Evolutionary conservation across 176 grass and related monocot genomes (phyloP).

Genomic region (Microstegium vimineum): DNA sequence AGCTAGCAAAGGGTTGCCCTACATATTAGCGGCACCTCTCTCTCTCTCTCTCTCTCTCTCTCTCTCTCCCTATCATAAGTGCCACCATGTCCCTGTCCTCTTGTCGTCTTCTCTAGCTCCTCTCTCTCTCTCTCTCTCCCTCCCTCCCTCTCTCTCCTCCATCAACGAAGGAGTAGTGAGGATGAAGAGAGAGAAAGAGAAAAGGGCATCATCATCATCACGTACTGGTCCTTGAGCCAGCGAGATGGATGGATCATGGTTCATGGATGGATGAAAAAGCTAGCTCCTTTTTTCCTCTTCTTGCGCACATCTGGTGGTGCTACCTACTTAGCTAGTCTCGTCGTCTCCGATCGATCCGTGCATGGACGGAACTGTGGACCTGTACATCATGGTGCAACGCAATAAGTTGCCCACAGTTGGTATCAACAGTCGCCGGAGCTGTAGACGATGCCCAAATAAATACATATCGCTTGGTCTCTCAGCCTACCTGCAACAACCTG

Average conservation of each 20-base stretch:
- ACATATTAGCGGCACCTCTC: too few relatives aligned
- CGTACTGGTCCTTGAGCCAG: not conserved
- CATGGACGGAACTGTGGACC: not conserved
- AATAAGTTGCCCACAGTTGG: conserved; percentile 37
- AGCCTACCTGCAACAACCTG: not conserved
- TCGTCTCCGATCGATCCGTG: not conserved
- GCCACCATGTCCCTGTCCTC: conserved; percentile 32
- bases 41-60: too few relatives aligned
- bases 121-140: not conserved
- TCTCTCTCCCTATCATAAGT: conserved; percentile 36
- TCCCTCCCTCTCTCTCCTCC: not conserved
- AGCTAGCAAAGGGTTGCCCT: conserved; percentile 29
- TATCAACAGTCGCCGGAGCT: conserved; percentile 13
- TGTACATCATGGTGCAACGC: not conserved
- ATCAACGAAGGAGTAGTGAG: not conserved
- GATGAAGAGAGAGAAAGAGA: not conserved
- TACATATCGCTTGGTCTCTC: conserved; percentile 37
- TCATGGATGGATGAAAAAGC: conserved; percentile 8
- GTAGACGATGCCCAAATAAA: conserved; percentile 46
- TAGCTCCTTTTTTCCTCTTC: not conserved
- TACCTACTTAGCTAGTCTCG: not conserved
- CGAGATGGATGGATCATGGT: too few relatives aligned
- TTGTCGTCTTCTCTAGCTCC: conserved; percentile 22
- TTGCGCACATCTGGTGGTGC: too few relatives aligned
- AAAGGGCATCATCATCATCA: not conserved